These are phyloP conservation scores for Termitomyces sp. DNA, from an alignment of 768 basidiomycete genomes.

Conservation along the genomic window DNA sequence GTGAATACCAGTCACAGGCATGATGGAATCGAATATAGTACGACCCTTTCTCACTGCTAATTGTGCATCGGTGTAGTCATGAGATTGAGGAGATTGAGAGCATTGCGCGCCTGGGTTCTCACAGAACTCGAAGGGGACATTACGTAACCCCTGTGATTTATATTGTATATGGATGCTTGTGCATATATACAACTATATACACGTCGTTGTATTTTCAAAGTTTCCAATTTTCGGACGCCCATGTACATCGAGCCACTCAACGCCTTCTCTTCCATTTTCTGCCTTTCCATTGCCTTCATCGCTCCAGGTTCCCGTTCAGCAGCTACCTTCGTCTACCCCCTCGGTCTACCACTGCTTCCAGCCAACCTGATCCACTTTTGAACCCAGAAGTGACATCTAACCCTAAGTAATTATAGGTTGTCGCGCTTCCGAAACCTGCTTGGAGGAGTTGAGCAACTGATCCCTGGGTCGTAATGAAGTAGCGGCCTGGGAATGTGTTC, in stretches of 20 bases:
- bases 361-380: slow-evolving; percentile 42
- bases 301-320: slow-evolving; percentile 41
- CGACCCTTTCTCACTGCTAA: too few species aligned
- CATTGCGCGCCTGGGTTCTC: too few species aligned
- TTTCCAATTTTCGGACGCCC: slow-evolving; percentile 12
- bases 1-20: too few species aligned
- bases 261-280: slow-evolving; percentile 5
- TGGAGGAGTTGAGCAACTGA: slow-evolving; percentile 20
- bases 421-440: slow-evolving; percentile 24
- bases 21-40: too few species aligned
- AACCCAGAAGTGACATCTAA: slow-evolving; percentile 49
- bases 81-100: too few species aligned
- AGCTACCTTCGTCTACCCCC: slow-evolving; percentile 21
- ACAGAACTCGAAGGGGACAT: too few species aligned
- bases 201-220: slow-evolving; percentile 19
- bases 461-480: slow-evolving; percentile 15
- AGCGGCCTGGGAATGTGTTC: slow-evolving; percentile 16
- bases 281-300: slow-evolving; percentile 33
- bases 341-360: slow-evolving; percentile 37
- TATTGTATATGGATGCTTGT: slow-evolving; percentile 10
- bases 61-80: too few species aligned
- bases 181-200: slow-evolving; percentile 17
- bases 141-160: too few species aligned
- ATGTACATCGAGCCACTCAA: slow-evolving; percentile 7
- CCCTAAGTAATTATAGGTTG: slow-evolving; percentile 44